Base-by-base conservation (phyloP, 495 filamentous ascomycete species). In the Aspergillus haitiensis region DNA sequence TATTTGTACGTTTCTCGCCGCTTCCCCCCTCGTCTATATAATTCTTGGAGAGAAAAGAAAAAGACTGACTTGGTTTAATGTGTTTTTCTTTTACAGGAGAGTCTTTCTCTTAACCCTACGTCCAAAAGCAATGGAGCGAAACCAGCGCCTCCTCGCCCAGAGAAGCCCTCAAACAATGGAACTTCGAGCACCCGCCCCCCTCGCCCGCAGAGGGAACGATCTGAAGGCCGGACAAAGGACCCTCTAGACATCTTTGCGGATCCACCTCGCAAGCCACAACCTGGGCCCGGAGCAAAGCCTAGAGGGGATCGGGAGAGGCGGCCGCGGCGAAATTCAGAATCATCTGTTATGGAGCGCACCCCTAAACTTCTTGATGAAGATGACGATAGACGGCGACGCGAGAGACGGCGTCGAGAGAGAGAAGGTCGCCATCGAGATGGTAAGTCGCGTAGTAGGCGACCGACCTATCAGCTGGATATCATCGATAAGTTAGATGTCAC, bases 401-500 rank as follows among this genome's bases (percentile, higher is more conserved):
- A 96, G 59, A 77, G 83, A 60, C 81, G 83, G 61, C 84, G 85
- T 31, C 86, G 84, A 47, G 91, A 96, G 56, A 84, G 90, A 34
- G 76, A 88, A 66, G 79, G 78, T 67, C 76, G 85, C 72, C 72
- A 84, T 47, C 82, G 80, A 56, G 85, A 92, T 58, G 78, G 80
- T 59, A 76, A 76, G 58, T 66, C 69, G 15, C 68, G 75, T 34
- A 79, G 80, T 39, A 71, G 70, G 55, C 75, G 72, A 58, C 67
- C 73, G 67, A 84, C 79, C 59, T 82, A 86, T 54, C 85, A 86
- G 60, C 73, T 98, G 56, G 95, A 99, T 72, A 83, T 98, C 52
- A 99, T 99, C 65, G 95, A 99, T 73, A 93, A 96, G 68, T 80
- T 99, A 49, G 95, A 99, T 80, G 94, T 93, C 46, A 97, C 93